Conservation (phyloP, 768 basidiomycete species). For the Leccinum rimulosum region DNA sequence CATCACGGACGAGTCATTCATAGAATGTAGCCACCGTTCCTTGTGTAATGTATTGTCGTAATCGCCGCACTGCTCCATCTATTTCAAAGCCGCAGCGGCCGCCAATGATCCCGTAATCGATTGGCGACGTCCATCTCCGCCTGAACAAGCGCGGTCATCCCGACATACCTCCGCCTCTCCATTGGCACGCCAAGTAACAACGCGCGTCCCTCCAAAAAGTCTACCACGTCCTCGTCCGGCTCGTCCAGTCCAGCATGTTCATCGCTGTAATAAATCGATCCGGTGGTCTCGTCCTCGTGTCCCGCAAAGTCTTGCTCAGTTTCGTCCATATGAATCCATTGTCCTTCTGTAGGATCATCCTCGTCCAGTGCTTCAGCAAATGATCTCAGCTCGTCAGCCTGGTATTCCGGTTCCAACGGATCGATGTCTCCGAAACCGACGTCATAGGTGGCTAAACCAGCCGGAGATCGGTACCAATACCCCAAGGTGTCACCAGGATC, state of each 20-base stretch:
- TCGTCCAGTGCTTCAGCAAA: not conserved
- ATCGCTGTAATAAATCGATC: slow-evolving; percentile 1
- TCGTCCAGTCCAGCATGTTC: not conserved
- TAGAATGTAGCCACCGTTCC: slow-evolving; percentile 18
- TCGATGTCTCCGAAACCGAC: not conserved
- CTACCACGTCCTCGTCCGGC: slow-evolving; percentile 3
- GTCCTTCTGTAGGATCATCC: not conserved
- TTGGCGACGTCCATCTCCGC: slow-evolving; percentile 64
- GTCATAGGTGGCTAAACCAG: slow-evolving; percentile 1
- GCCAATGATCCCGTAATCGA: slow-evolving; percentile 60
- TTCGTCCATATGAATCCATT: not conserved
- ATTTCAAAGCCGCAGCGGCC: slow-evolving; percentile 51
- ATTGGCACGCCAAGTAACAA: slow-evolving; percentile 42
- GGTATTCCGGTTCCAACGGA: slow-evolving; percentile 5
- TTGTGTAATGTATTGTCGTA: not conserved
- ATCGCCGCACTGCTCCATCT: not conserved
- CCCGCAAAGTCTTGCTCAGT: not conserved
- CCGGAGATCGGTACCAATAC: slow-evolving; percentile 3
- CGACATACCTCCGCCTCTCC: slow-evolving; percentile 4
- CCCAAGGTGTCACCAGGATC: not conserved
- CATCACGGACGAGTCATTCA: slow-evolving; percentile 23
- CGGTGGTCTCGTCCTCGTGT: not conserved
- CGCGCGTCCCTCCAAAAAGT: slow-evolving; percentile 53
- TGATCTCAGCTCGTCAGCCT: not conserved
- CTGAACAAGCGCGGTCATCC: slow-evolving; percentile 34